Conservation (phyloP, 2,329 filamentous ascomycete species). For the Aureobasidium subglaciale region DNA sequence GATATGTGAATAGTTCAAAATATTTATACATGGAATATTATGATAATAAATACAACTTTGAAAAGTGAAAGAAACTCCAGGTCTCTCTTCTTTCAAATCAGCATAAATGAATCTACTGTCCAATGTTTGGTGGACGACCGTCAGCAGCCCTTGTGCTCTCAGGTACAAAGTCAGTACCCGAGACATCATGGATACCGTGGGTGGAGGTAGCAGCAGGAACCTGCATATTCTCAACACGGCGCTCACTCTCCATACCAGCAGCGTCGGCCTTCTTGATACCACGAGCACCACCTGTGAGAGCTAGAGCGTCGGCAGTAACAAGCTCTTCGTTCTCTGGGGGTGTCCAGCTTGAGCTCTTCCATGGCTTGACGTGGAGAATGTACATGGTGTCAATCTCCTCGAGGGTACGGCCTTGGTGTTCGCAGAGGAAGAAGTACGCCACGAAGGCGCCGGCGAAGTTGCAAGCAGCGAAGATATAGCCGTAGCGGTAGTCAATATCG, state of each 20-base stretch:
- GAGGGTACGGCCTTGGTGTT: constrained; percentile 30
- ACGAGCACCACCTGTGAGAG: constrained; percentile 26
- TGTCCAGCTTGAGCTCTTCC: constrained; percentile 28
- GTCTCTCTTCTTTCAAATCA: neutral
- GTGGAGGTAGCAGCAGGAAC: constrained; percentile 21
- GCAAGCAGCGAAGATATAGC: constrained; percentile 34
- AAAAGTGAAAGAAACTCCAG: neutral
- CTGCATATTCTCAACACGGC: constrained; percentile 15
- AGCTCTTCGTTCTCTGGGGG: constrained; percentile 25
- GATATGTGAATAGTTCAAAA: neutral
- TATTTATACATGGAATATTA: neutral
- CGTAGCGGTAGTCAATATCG: constrained; percentile 34
- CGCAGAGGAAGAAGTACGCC: constrained; percentile 35
- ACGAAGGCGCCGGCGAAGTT: constrained; percentile 28
- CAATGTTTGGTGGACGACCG: neutral
- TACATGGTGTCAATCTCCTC: constrained; percentile 38
- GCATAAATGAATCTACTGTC: neutral
- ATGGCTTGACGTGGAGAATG: constrained; percentile 29
- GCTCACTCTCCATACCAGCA: constrained; percentile 16
- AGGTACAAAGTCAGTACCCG: constrained; percentile 22
- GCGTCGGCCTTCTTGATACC: constrained; percentile 27
- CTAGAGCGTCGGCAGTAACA: constrained; percentile 24
- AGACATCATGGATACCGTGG: constrained; percentile 25
- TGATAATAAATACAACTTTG: neutral
- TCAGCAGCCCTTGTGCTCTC: constrained; percentile 17